Base-by-base conservation (phyloP, 768 basidiomycete genomes). In the Tubosaeta sp. region DNA sequence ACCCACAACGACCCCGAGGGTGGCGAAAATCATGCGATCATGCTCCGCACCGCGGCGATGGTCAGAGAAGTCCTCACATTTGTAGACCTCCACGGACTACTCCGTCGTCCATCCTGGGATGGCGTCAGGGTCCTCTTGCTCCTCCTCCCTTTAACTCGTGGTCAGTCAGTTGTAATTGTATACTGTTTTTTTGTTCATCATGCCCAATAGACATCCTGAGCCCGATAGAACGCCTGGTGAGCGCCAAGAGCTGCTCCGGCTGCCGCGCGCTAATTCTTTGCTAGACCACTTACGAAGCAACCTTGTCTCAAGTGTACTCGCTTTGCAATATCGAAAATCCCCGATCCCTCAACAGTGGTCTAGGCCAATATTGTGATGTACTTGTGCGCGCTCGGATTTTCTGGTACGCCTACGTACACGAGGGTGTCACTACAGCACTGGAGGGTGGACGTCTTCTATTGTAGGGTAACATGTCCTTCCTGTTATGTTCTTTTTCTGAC, bases 391-490 rank as follows among this genome's bases (percentile, higher is more conserved):
- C 89, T 3, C 77, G 93, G 29, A 76, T 95, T 31, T 95, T 91
- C 66, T 95, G 91, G 89, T 95, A 93, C 60, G 83, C 88, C 7
- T 82, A 92, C 56, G 81, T 87, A 25, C 85, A 90, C 53, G 94
- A 95, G 69, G 89, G 91, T 27, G 78, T 94, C 19, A 82, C 83
- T 2, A 88, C 82, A 9, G 94, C 86, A 19, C 76, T 95, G 52
- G 79, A 84, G 46, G 94, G 94, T n/a, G 86, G 91, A 3, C 85
- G 91, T 35, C 76, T 95, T 43, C 74, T 86, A 43, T 70, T 95
- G 91, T 91, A 72, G 60, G 89, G 57, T 27, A 14, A 35, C 17
- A 29, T 8, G 54, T 3, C n/a, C 38, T 35, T 37, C 11, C 38
- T 17, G 6, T 39, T 51, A 19, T 27, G 25, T 33, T 16, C 10